Evolutionary conservation across 1,284 basidiomycete genomes (phyloP).

Genomic region (Pseudozyma tsukubaensis): DNA sequence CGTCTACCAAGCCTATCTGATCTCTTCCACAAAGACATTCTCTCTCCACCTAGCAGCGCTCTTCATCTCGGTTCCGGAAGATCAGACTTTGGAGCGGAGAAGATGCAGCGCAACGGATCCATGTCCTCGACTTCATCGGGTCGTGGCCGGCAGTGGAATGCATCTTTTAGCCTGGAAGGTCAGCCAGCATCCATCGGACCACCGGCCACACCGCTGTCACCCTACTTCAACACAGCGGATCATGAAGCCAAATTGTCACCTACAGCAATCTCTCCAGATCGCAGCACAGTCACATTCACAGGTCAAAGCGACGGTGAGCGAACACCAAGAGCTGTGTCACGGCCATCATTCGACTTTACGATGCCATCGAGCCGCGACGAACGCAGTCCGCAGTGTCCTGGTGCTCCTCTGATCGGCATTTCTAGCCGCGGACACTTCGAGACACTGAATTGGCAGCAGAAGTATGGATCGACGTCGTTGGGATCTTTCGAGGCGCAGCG

Average conservation of each 20-base stretch:
- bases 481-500: slow-evolving; percentile 12
- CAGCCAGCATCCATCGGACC: slow-evolving; percentile 23
- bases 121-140: slow-evolving; percentile 29
- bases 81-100: slow-evolving; percentile 15
- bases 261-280: slow-evolving; percentile 4
- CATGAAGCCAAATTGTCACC: slow-evolving; percentile 16
- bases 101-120: slow-evolving; percentile 25
- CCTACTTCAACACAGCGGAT: slow-evolving; percentile 15
- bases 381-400: slow-evolving; percentile 22
- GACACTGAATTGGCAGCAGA: slow-evolving; percentile 18
- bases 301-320: slow-evolving; percentile 21
- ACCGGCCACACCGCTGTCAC: slow-evolving; percentile 36
- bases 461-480: slow-evolving; percentile 7
- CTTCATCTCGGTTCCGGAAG: slow-evolving; percentile 11
- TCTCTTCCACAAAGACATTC: slow-evolving; percentile 37
- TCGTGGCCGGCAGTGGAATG: slow-evolving; percentile 14
- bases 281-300: not conserved
- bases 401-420: slow-evolving; percentile 36
- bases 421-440: slow-evolving; percentile 28
- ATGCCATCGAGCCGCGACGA: not conserved
- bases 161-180: slow-evolving; percentile 19
- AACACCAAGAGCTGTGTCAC: slow-evolving; percentile 25
- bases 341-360: slow-evolving; percentile 16
- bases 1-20: slow-evolving; percentile 40
- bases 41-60: slow-evolving; percentile 31